phyloP scores from a whole-genome alignment of 108 stramenopile species.

The Nitzschia palea region DNA sequence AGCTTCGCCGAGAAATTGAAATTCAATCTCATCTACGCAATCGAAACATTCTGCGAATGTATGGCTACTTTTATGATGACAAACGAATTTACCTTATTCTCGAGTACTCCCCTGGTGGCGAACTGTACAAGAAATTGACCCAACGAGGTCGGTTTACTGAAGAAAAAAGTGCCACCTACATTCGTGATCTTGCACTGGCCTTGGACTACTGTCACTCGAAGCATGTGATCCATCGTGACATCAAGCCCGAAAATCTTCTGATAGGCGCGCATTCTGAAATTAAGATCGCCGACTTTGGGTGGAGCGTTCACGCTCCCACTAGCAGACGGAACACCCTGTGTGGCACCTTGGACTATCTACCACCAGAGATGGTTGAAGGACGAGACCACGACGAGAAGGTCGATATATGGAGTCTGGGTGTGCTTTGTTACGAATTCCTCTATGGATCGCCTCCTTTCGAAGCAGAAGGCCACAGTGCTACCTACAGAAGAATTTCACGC shows the following conservation, averaged over 20 bases:
- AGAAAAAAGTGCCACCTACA: conserved; percentile 79
- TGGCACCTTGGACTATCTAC: conserved; percentile 97
- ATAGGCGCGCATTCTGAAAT: conserved; percentile 91
- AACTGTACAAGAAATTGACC: conserved; percentile 94
- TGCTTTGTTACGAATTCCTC: conserved; percentile 95
- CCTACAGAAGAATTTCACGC: conserved; percentile 90
- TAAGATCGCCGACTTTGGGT: conserved; percentile 99
- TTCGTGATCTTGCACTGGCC: conserved; percentile 87
- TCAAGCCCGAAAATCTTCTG: conserved; percentile 99
- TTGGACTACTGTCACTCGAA: conserved; percentile 94
- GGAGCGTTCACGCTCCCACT: conserved; percentile 97
- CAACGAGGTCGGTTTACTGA: conserved; percentile 85
- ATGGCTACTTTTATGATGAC: conserved; percentile 97
- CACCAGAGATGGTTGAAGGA: conserved; percentile 99
- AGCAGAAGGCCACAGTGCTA: conserved; percentile 90
- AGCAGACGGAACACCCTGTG: conserved; percentile 93
- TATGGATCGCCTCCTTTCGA: conserved; percentile 96
- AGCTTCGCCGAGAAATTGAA: conserved; percentile 98
- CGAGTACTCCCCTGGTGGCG: conserved; percentile 95
- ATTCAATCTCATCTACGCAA: conserved; percentile 97
- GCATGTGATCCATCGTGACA: conserved; percentile 98
- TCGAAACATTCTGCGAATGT: conserved; percentile 95
- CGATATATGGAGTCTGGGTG: conserved; percentile 94
- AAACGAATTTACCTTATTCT: conserved; percentile 97
- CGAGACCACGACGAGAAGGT: conserved; percentile 86